phyloP scores from a whole-genome alignment of 2,329 filamentous ascomycete species.

The Diaporthe amygdali region DNA sequence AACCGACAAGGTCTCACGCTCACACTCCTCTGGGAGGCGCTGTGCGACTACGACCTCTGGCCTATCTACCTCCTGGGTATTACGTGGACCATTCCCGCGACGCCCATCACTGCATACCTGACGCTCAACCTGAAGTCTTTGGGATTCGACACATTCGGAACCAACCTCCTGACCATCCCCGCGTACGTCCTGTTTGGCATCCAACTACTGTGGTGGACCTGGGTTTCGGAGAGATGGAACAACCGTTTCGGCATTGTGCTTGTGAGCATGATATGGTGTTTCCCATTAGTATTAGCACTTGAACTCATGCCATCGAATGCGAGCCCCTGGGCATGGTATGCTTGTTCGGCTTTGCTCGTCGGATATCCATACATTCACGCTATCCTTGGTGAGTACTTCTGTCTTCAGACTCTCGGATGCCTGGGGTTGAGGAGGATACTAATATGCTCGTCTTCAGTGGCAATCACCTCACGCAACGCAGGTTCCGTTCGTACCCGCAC shows the following conservation, averaged over 20 bases:
- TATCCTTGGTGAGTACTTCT: slow-evolving; percentile 33
- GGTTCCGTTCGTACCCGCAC: slow-evolving; percentile 67
- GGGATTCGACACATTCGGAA: slow-evolving; percentile 30
- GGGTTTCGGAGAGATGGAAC: slow-evolving; percentile 50
- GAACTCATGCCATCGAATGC: slow-evolving; percentile 39
- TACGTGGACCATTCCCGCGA: slow-evolving; percentile 44
- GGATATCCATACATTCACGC: slow-evolving; percentile 52
- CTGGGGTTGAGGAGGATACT: background rate
- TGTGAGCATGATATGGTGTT: slow-evolving; percentile 54
- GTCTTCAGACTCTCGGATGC: too few species aligned
- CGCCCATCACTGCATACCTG: slow-evolving; percentile 28
- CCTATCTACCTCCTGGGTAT: slow-evolving; percentile 33
- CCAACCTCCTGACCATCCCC: slow-evolving; percentile 31
- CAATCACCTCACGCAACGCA: slow-evolving; percentile 65
- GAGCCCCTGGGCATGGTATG: slow-evolving; percentile 51
- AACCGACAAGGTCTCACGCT: slow-evolving; percentile 34
- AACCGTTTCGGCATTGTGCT: slow-evolving; percentile 46
- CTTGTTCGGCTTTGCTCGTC: slow-evolving; percentile 48
- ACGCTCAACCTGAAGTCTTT: slow-evolving; percentile 26
- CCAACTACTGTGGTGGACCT: slow-evolving; percentile 52
- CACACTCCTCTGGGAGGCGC: slow-evolving; percentile 24
- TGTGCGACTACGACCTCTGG: slow-evolving; percentile 29
- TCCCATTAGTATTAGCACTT: slow-evolving; percentile 56
- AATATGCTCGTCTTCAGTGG: slow-evolving; percentile 48
- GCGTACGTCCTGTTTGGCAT: slow-evolving; percentile 50